Evolutionary conservation across 257 asterid species (phyloP), one percentile per base, ranked within the genome.

Genomic region (Linaria vulgaris): DNA sequence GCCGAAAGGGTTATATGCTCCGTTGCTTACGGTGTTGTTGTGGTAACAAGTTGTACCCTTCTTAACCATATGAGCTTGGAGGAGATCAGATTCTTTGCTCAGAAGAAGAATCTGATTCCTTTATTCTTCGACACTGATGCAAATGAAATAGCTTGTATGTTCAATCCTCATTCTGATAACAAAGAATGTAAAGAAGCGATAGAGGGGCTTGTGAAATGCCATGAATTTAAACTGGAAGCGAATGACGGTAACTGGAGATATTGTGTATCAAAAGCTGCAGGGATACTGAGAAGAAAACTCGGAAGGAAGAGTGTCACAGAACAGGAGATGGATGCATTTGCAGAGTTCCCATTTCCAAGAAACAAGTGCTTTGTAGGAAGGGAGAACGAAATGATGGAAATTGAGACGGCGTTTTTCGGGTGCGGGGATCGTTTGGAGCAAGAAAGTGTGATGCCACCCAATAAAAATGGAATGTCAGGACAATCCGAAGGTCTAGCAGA

Each of bases 1-100:
- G 97, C 96, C 19, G 97, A 90, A 70, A 66, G 94, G 30, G 94
- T 90, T 38, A 85, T 88, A 20, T 90, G 95, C 79, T 88, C 97
- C 6, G 97, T 85, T 5, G 52, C 87, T 11, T 88, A 51, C 23
- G 96, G 97, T 1, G 74, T 90, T 12, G 86, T 81, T 20, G 79
- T 90, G n/a, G 78, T 85, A 50, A 88, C 96, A 1, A 59, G 70
- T 37, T 43, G 73, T 56, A 83, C 89, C 68, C 74, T 84, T 31
- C 71, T 75, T 20, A 85, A 82, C 69, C 95, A 80, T 64, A 46
- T 74, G 10, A 85, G 80, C 66, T 44, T 83, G 78, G 97, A 87
- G 74, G 97, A 90, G 76, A 76, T 90, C 30, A 74, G 92, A 59
- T 87, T 87, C 82, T 90, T 90, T 43, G 83, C 88, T 1, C 97